Conservation (phyloP, 805 yeast genomes). For the Spathaspora sp. region DNA sequence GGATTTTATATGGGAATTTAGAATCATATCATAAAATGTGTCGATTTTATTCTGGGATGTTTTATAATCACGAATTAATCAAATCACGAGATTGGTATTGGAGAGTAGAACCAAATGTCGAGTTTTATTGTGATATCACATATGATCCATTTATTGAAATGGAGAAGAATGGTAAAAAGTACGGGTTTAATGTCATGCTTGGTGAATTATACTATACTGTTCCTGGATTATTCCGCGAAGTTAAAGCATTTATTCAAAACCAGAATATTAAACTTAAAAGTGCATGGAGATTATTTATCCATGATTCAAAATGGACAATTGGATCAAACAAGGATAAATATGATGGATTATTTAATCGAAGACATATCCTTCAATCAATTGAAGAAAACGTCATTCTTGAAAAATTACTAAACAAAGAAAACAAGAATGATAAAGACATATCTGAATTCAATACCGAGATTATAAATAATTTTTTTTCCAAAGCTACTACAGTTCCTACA, state of each 20-base stretch:
- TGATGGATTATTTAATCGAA: slow-evolving; percentile 14
- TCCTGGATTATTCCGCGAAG: slow-evolving; percentile 74
- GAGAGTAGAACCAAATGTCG: slow-evolving; percentile 93
- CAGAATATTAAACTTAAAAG: slow-evolving; percentile 46
- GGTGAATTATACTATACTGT: slow-evolving; percentile 78
- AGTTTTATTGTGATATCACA: slow-evolving; percentile 84
- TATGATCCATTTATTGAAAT: slow-evolving; percentile 88
- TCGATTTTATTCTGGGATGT: slow-evolving; percentile 81
- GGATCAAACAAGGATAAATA: slow-evolving; percentile 22
- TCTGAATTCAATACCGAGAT: slow-evolving; percentile 24
- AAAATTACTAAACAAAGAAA: slow-evolving; percentile 15
- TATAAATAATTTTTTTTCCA: slow-evolving; percentile 33
- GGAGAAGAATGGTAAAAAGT: slow-evolving; percentile 64
- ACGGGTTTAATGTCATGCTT: slow-evolving; percentile 81
- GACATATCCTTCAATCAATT: slow-evolving; percentile 22
- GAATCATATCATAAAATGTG: slow-evolving; percentile 93
- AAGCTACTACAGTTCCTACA: slow-evolving; percentile 26
- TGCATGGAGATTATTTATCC: slow-evolving; percentile 66
- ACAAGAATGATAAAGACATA: slow-evolving; percentile 21
- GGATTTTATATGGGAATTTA: slow-evolving; percentile 78
- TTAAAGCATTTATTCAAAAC: slow-evolving; percentile 57
- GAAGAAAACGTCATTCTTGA: slow-evolving; percentile 25
- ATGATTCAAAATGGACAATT: slow-evolving; percentile 19
- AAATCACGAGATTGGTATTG: slow-evolving; percentile 83
- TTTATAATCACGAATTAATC: slow-evolving; percentile 76